A percentile compares a stretch with the other conserved stretches of the same genome.
phyloP scores from a whole-genome alignment of 768 basidiomycete species.

The Xerocomus spinulosus region DNA sequence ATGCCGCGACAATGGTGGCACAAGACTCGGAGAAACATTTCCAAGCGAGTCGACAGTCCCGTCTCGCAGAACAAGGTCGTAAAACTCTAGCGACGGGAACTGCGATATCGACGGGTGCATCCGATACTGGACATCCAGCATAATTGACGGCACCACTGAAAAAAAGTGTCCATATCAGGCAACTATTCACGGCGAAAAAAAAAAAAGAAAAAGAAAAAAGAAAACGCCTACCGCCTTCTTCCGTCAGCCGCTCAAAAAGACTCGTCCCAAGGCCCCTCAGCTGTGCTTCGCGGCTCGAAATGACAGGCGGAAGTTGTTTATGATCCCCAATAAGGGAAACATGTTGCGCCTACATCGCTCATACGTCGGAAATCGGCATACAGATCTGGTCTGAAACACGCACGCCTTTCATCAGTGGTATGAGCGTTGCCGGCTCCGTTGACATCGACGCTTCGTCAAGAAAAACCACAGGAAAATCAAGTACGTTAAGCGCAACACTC shows the following conservation, averaged over 20 bases:
- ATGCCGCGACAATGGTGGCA: constrained; percentile 60
- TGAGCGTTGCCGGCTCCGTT: constrained; percentile 86
- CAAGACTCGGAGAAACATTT: constrained; percentile 43
- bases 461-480: constrained; percentile 91
- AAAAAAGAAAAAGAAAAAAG: too few relatives aligned
- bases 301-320: constrained; percentile 90
- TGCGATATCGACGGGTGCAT: constrained; percentile 91
- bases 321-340: constrained; percentile 94
- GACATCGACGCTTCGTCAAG: constrained; percentile 96
- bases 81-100: constrained; percentile 85
- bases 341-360: constrained; percentile 59
- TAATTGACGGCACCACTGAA: constrained; percentile 78
- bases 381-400: constrained; percentile 32
- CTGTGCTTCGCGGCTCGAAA: constrained; percentile 71
- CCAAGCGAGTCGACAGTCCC: constrained; percentile 62
- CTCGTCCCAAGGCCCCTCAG: constrained; percentile 70
- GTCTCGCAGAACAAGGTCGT: constrained; percentile 62
- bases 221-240: constrained; percentile 74
- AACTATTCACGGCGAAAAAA: background rate
- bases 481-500: constrained; percentile 55
- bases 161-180: constrained; percentile 7
- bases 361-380: constrained; percentile 10
- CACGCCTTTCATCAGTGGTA: constrained; percentile 93
- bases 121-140: constrained; percentile 92
- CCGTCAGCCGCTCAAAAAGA: constrained; percentile 86